These are phyloP conservation scores for Pseudodiploospora longispora DNA, from an alignment of 2,329 filamentous ascomycete species.

Conservation along the genomic window DNA sequence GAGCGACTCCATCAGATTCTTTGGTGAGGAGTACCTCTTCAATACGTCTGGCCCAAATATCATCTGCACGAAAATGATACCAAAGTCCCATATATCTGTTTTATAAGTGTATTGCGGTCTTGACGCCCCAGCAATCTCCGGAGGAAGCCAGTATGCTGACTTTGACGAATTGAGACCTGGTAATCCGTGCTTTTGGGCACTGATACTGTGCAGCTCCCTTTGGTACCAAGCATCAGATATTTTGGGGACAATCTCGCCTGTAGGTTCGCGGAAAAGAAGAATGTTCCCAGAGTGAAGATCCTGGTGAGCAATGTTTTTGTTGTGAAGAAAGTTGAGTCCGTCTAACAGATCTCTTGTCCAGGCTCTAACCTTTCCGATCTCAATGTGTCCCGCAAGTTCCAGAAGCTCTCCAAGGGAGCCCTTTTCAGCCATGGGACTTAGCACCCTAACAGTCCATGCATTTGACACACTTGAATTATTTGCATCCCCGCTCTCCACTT, in stretches of 20 bases:
- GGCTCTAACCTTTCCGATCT: slow-evolving; percentile 67
- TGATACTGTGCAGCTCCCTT: slow-evolving; percentile 55
- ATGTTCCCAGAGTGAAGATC: slow-evolving; percentile 75
- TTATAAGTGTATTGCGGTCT: slow-evolving; percentile 63
- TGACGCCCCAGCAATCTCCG: slow-evolving; percentile 60
- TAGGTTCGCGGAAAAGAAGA: slow-evolving; percentile 61
- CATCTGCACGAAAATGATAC: slow-evolving; percentile 88
- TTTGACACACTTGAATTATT: slow-evolving; percentile 28
- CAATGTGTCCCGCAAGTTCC: slow-evolving; percentile 66
- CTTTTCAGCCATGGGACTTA: slow-evolving; percentile 71
- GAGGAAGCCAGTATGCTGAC: slow-evolving; percentile 75
- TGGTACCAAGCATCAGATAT: slow-evolving; percentile 69
- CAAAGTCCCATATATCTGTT: slow-evolving; percentile 92
- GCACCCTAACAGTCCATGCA: slow-evolving; percentile 64
- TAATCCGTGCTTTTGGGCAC: slow-evolving; percentile 42
- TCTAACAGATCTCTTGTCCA: slow-evolving; percentile 92
- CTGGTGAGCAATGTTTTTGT: slow-evolving; percentile 74
- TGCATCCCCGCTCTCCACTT: slow-evolving; percentile 52
- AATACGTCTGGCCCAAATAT: slow-evolving; percentile 74
- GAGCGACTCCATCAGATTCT: slow-evolving; percentile 61
- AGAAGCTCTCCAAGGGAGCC: slow-evolving; percentile 77
- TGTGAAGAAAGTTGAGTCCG: slow-evolving; percentile 79
- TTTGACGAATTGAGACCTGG: slow-evolving; percentile 53
- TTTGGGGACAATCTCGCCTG: slow-evolving; percentile 64
- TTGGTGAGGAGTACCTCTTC: slow-evolving; percentile 71